Evolutionary conservation across 1,284 basidiomycete genomes (phyloP).

Genomic region (Singerocomus inundabilis): DNA sequence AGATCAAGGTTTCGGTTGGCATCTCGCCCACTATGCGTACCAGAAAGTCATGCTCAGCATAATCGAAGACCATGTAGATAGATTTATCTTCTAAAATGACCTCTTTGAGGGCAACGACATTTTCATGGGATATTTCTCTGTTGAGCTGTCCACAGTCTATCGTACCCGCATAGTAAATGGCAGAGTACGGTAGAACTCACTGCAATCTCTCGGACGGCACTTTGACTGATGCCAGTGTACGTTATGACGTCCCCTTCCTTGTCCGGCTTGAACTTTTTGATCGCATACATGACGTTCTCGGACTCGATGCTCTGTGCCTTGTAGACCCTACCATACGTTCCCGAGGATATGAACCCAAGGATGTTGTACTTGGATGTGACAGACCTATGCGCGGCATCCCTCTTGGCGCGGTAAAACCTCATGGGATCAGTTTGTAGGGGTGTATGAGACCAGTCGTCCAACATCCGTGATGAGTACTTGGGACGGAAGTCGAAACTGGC

Average conservation of each 20-base stretch:
- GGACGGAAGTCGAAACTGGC: neutral
- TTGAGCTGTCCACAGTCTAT: constrained; percentile 63
- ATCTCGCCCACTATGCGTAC: constrained; percentile 43
- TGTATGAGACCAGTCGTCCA: constrained; percentile 40
- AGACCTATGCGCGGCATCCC: constrained; percentile 64
- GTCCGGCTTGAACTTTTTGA: constrained; percentile 99
- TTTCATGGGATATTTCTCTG: constrained; percentile 90
- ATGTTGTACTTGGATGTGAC: constrained; percentile 87
- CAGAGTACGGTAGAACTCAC: constrained; percentile 45
- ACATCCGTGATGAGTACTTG: constrained; percentile 21
- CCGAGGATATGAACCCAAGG: constrained; percentile 95
- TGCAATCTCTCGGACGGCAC: constrained; percentile 94
- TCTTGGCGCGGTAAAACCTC: constrained; percentile 79
- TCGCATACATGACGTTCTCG: constrained; percentile 79
- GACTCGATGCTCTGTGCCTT: constrained; percentile 82
- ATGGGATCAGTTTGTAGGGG: constrained; percentile 65
- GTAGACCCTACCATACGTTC: constrained; percentile 98
- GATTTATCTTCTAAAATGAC: constrained; percentile 98
- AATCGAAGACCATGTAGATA: constrained; percentile 99
- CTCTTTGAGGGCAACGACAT: constrained; percentile 88
- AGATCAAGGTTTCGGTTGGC: neutral
- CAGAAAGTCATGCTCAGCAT: constrained; percentile 97
- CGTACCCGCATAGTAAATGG: neutral
- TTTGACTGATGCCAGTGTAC: constrained; percentile 97
- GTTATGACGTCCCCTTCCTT: constrained; percentile 93